Evolutionary conservation across 306 rosid genomes (phyloP).

Genomic region (Clitoria ternatea): DNA sequence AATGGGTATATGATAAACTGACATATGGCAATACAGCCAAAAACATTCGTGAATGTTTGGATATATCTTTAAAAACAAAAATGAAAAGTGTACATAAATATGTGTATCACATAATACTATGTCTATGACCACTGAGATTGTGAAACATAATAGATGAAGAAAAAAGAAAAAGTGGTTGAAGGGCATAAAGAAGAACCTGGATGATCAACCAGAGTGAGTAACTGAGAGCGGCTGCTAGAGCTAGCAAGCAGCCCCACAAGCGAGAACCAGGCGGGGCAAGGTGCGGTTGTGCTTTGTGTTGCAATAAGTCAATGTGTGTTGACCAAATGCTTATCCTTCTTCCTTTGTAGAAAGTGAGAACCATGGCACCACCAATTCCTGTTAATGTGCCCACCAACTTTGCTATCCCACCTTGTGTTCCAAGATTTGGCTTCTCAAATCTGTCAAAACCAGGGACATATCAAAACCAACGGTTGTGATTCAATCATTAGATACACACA

Average conservation of each 20-base stretch:
- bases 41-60: no score
- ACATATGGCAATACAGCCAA: no score
- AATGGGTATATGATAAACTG: no score
- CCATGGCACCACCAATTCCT: constrained; percentile 53
- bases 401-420: constrained; percentile 31
- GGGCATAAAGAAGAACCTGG: constrained; percentile 27
- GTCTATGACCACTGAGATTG: neutral
- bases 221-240: constrained; percentile 28
- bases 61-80: no score
- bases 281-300: neutral
- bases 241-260: constrained; percentile 22
- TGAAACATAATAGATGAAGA: neutral
- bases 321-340: constrained; percentile 27
- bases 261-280: neutral
- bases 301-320: constrained; percentile 12
- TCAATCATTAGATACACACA: neutral
- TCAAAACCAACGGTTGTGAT: neutral
- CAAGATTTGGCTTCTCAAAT: constrained; percentile 36
- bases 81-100: no score
- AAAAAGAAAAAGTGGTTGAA: neutral
- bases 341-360: constrained; percentile 51
- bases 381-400: constrained; percentile 41
- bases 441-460: neutral
- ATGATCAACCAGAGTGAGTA: constrained; percentile 39
- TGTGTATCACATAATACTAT: neutral